A percentile compares a stretch with the other conserved stretches of the same genome.
Evolutionary conservation across 2,329 filamentous ascomycete species (phyloP).

Genomic region (Cytospora schulzeri): DNA sequence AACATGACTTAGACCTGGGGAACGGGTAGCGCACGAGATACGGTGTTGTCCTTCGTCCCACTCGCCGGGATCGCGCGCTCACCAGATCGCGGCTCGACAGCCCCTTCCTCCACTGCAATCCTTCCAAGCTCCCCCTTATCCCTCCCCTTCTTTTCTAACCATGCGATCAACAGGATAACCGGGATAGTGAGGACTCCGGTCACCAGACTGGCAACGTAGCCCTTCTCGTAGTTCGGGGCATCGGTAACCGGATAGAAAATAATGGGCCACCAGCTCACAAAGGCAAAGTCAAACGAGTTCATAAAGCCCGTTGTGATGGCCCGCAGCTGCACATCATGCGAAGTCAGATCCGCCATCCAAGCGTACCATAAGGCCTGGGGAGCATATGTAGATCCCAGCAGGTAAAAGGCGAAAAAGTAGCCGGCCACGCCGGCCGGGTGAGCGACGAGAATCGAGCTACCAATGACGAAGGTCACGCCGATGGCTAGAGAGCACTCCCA

Average conservation of each 20-base stretch:
- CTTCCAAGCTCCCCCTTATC: constrained; percentile 34
- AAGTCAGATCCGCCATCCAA: constrained; percentile 48
- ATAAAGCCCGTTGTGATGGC: constrained; percentile 48
- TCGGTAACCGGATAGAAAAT: constrained; percentile 45
- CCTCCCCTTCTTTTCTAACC: constrained; percentile 38
- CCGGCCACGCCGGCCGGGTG: constrained; percentile 38
- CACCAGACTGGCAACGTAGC: constrained; percentile 44
- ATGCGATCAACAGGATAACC: constrained; percentile 41
- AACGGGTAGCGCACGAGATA: not conserved
- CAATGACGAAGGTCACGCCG: constrained; percentile 45
- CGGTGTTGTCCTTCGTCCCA: constrained; percentile 8
- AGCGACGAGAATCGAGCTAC: constrained; percentile 41
- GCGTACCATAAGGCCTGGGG: constrained; percentile 50
- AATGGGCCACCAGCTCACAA: constrained; percentile 44
- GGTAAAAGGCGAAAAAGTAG: constrained; percentile 48
- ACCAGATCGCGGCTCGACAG: not conserved
- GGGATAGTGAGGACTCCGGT: constrained; percentile 42
- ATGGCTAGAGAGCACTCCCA: constrained; percentile 48
- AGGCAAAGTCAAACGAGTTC: constrained; percentile 47
- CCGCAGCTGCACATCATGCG: constrained; percentile 43
- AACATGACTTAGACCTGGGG: not conserved
- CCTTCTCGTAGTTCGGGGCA: constrained; percentile 42
- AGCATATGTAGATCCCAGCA: constrained; percentile 47
- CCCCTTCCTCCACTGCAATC: constrained; percentile 21
- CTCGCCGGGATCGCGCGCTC: constrained; percentile 1